Evolutionary conservation across 2,329 filamentous ascomycete genomes (phyloP).

Genomic region (Alternaria dauci): DNA sequence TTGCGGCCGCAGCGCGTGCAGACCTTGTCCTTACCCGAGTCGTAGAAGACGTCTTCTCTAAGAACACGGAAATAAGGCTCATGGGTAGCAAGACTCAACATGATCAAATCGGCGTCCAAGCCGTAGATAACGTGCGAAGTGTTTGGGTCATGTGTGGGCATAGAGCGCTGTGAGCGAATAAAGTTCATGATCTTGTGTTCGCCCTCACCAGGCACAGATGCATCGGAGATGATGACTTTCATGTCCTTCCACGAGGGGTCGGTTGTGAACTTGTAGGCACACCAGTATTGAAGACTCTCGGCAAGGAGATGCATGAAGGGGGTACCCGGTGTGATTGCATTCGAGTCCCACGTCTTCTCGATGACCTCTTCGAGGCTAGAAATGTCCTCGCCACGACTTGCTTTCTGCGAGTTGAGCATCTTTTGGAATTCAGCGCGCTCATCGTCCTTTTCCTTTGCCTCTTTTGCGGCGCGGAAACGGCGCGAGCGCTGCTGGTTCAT

Average conservation of each 20-base stretch:
- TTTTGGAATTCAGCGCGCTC: slow-evolving; percentile 90
- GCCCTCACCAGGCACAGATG: slow-evolving; percentile 95
- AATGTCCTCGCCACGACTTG: slow-evolving; percentile 60
- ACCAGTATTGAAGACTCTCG: slow-evolving; percentile 91
- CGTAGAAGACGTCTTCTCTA: slow-evolving; percentile 94
- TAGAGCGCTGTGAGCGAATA: slow-evolving; percentile 88
- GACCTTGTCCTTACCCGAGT: slow-evolving; percentile 82
- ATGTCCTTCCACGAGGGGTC: slow-evolving; percentile 90
- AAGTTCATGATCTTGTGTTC: slow-evolving; percentile 99
- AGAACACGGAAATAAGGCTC: slow-evolving; percentile 96
- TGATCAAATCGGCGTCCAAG: slow-evolving; percentile 96
- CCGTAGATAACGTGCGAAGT: slow-evolving; percentile 98
- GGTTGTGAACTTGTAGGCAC: slow-evolving; percentile 95
- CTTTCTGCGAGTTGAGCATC: slow-evolving; percentile 79
- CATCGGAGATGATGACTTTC: slow-evolving; percentile 98
- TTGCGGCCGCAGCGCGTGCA: slow-evolving; percentile 92
- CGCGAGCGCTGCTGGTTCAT: slow-evolving; percentile 99
- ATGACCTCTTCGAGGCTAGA: slow-evolving; percentile 68
- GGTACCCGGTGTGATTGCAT: slow-evolving; percentile 91
- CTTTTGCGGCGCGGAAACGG: slow-evolving; percentile 92
- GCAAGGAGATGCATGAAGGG: slow-evolving; percentile 99
- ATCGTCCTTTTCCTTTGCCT: slow-evolving; percentile 91
- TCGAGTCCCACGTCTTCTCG: slow-evolving; percentile 92
- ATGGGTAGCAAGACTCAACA: slow-evolving; percentile 95
- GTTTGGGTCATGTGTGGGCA: slow-evolving; percentile 92